Percentiles rank a stretch among this genome's conserved stretches.
These are phyloP conservation scores for Grigorovia humatica DNA, from an alignment of 805 yeast genomes.

Conservation along the genomic window DNA sequence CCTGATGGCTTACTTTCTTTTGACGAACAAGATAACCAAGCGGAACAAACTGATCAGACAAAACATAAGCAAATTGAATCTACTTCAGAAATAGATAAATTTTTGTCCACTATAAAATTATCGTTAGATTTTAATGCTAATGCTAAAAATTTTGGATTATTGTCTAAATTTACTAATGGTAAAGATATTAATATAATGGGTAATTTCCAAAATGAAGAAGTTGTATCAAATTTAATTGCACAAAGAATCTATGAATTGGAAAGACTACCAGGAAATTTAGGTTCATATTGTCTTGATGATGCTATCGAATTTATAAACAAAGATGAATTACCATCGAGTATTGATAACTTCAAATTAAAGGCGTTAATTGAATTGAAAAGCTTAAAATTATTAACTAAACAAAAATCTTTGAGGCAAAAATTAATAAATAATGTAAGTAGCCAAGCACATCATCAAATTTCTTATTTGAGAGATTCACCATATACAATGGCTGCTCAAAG, in stretches of 20 bases:
- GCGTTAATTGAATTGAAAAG: slow-evolving; percentile 64
- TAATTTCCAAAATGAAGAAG: slow-evolving; percentile 39
- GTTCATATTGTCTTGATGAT: slow-evolving; percentile 41
- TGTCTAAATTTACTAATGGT: slow-evolving; percentile 19
- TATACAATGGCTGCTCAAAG: slow-evolving; percentile 58
- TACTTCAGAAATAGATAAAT: slow-evolving; percentile 1
- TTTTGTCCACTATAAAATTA: slow-evolving; percentile 16
- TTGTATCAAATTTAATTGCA: slow-evolving; percentile 43
- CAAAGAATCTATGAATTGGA: slow-evolving; percentile 53
- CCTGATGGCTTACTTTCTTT: slow-evolving; percentile 42
- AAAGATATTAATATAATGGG: slow-evolving; percentile 34
- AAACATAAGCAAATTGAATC: background rate
- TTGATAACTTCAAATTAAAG: slow-evolving; percentile 52
- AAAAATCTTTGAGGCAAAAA: slow-evolving; percentile 57
- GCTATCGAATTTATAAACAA: slow-evolving; percentile 33
- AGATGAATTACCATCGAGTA: slow-evolving; percentile 35
- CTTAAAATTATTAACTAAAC: slow-evolving; percentile 53
- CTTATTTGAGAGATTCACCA: slow-evolving; percentile 42
- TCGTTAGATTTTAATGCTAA: slow-evolving; percentile 25
- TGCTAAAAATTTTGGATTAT: slow-evolving; percentile 23
- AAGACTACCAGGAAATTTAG: slow-evolving; percentile 57
- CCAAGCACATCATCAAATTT: slow-evolving; percentile 46
- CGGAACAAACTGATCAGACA: background rate
- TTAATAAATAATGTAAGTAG: slow-evolving; percentile 44
- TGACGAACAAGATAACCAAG: slow-evolving; percentile 11